Base-by-base conservation (phyloP, 2,329 filamentous ascomycete genomes). In the Claviceps cyperi region DNA sequence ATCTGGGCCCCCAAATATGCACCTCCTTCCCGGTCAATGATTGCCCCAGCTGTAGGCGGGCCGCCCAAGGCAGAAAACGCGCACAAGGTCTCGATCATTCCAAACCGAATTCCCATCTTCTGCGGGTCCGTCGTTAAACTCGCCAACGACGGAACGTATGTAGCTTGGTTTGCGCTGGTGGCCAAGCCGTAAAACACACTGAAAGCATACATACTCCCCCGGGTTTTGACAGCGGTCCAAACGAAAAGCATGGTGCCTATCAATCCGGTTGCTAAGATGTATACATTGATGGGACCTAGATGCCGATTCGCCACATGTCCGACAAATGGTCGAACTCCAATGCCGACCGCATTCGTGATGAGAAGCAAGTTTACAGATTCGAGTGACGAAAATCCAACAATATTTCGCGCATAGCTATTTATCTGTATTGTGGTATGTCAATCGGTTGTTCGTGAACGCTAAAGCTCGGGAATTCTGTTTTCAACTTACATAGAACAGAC, bases 311-410 rank as follows among this genome's bases (percentile, higher is more conserved):
- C 77, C 5, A 81, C 56, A 52, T 70, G 71, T 13, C 72, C 73
- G 0, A 74, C 71, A 1, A 79, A 54, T 1, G 78, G 61, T 0
- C 79, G 76, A n/a, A 72, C 69, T 0, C 75, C 59, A 3, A 81
- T 68, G 1, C 78, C 77, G 15, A 78, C 64, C 8, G 69, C 76
- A 53, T 81, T 80, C 14, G 74, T 69, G 17, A 80, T 70, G 44
- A 83, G 65, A 1, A 83, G 67, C 2, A 82, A 64, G 24, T 70
- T 70, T 52, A 80, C 71, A 2, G 74, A 73, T 5, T 74, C 68
- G 5, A 65, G 64, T 36, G 75, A 70, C 15, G 69, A 66, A 50
- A 79, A 68, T 44, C 65, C 62, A 19, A 74, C 57, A 17, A 70
- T 59, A 17, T 70, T 64, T 46, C 66, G 65, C 7, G 67, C 69